phyloP scores from a whole-genome alignment of 1,284 basidiomycete genomes.

The Ceratobasidium sp. region DNA sequence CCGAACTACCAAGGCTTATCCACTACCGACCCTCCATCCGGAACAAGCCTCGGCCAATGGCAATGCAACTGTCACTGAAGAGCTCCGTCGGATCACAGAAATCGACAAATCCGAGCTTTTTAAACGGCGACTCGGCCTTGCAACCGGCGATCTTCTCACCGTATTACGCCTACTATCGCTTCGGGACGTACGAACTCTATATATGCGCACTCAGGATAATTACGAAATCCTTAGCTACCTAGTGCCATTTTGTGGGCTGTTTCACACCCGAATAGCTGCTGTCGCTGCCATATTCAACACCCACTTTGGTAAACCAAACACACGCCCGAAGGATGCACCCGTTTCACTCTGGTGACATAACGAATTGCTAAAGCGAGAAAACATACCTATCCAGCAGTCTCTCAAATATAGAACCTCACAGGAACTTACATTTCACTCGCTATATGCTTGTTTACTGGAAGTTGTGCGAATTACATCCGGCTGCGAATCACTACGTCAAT shows the following conservation, averaged over 20 bases:
- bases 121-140: neutral
- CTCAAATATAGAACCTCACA: conserved; percentile 8
- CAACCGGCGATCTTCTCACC: neutral
- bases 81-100: neutral
- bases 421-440: conserved; percentile 19
- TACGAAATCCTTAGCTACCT: neutral
- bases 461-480: conserved; percentile 1
- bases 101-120: neutral
- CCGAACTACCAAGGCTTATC: neutral
- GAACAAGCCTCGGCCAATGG: neutral
- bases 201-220: neutral
- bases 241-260: neutral
- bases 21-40: neutral
- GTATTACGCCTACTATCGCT: neutral
- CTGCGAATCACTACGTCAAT: neutral
- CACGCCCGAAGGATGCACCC: neutral
- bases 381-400: neutral
- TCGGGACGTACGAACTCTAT: neutral
- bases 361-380: neutral
- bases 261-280: conserved; percentile 7
- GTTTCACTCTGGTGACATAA: conserved; percentile 6
- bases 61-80: neutral
- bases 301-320: conserved; percentile 14
- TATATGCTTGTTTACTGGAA: conserved; percentile 11
- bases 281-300: neutral